phyloP scores from a whole-genome alignment of 2,329 filamentous ascomycete species.

The Ilyonectria destructans region DNA sequence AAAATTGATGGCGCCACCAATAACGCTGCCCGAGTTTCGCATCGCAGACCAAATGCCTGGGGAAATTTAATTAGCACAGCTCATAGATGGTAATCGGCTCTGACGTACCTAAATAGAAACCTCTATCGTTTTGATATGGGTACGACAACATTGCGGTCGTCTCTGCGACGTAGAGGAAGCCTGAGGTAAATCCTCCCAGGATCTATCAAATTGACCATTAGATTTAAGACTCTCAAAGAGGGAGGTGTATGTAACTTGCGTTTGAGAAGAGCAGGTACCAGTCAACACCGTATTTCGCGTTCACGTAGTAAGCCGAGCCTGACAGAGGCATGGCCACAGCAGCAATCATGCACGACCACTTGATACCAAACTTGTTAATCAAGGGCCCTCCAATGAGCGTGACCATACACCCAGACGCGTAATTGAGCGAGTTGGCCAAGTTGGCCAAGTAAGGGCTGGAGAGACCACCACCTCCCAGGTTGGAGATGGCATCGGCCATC shows the following conservation, averaged over 20 bases:
- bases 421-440: conserved; percentile 31
- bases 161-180: conserved; percentile 55
- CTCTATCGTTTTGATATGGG: conserved; percentile 52
- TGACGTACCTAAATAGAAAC: conserved; percentile 46
- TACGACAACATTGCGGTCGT: conserved; percentile 57
- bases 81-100: not conserved
- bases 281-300: conserved; percentile 48
- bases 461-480: conserved; percentile 29
- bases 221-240: not conserved
- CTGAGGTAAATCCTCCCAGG: conserved; percentile 38
- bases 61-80: conserved; percentile 32
- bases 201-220: conserved; percentile 16
- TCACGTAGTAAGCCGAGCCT: conserved; percentile 55
- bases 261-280: conserved; percentile 54
- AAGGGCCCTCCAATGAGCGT: conserved; percentile 53
- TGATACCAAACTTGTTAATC: conserved; percentile 59
- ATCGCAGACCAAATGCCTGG: conserved; percentile 53
- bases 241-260: conserved; percentile 1
- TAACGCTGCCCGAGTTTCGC: conserved; percentile 53
- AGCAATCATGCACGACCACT: conserved; percentile 56
- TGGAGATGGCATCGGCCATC: conserved; percentile 31
- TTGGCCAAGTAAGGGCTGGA: conserved; percentile 32
- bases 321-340: conserved; percentile 53
- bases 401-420: conserved; percentile 23
- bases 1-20: conserved; percentile 55